Conservation (phyloP, 768 basidiomycete species). For the Rhodosporidiobolus sp. region DNA sequence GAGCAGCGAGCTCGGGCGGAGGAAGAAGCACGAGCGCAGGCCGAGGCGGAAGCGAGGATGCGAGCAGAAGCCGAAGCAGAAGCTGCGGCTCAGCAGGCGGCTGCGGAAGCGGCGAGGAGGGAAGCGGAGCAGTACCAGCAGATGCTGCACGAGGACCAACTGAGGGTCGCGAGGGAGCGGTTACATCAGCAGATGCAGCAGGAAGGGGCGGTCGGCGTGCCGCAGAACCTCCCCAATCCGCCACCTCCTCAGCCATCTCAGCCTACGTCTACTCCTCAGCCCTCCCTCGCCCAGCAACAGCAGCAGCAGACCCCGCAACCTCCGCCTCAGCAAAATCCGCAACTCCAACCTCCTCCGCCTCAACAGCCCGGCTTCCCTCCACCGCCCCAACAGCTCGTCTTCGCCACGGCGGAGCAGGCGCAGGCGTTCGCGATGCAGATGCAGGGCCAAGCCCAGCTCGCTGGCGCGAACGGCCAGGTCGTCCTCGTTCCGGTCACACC, state of each 20-base stretch:
- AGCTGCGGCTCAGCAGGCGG: conserved; percentile 5
- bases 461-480: not conserved
- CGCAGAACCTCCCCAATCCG: conserved; percentile 25
- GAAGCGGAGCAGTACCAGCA: conserved; percentile 31
- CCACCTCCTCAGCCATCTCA: not conserved
- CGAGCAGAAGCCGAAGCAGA: conserved; percentile 8
- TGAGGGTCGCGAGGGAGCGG: conserved; percentile 24
- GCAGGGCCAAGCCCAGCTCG: not conserved
- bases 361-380: not conserved
- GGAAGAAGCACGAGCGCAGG: conserved; percentile 10
- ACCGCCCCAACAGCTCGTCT: not conserved
- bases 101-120: conserved; percentile 16
- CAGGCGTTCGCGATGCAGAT: conserved; percentile 4
- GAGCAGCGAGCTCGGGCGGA: conserved; percentile 8
- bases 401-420: conserved; percentile 5
- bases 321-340: not conserved
- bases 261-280: not conserved
- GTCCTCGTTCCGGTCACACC: not conserved
- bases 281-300: not conserved
- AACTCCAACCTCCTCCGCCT: conserved; percentile 2
- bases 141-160: conserved; percentile 25
- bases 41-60: conserved; percentile 5
- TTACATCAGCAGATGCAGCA: conserved; percentile 35
- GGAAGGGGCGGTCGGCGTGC: conserved; percentile 11
- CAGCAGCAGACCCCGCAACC: not conserved